phyloP scores from a whole-genome alignment of 2,329 filamentous ascomycete genomes.

The Trichoderma afroharzianum region DNA sequence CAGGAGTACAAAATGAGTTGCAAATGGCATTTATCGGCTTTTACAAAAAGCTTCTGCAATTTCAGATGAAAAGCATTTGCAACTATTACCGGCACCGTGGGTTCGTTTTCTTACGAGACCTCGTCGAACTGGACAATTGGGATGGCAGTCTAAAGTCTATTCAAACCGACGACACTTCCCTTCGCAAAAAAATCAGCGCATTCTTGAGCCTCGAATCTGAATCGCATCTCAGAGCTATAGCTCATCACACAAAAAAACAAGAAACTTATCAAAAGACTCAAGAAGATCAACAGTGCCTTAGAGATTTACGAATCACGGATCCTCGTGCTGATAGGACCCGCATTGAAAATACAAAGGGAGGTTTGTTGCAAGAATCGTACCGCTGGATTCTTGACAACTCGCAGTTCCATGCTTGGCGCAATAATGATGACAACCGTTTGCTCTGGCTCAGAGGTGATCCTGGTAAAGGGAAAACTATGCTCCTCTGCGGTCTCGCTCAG shows the following conservation, averaged over 20 bases:
- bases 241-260: slow-evolving; percentile 2
- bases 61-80: slow-evolving; percentile 39
- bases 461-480: slow-evolving; percentile 45
- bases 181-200: slow-evolving; percentile 18
- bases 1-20: neutral
- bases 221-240: slow-evolving; percentile 11
- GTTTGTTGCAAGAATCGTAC: slow-evolving; percentile 31
- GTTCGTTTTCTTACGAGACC: slow-evolving; percentile 27
- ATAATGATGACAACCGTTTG: slow-evolving; percentile 20
- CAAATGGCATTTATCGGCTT: slow-evolving; percentile 29
- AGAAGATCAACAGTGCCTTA: slow-evolving; percentile 18
- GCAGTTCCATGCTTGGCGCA: slow-evolving; percentile 23
- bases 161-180: slow-evolving; percentile 25
- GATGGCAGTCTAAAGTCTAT: slow-evolving; percentile 29
- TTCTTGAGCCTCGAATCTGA: slow-evolving; percentile 11
- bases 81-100: slow-evolving; percentile 32
- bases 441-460: slow-evolving; percentile 40
- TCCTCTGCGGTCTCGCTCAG: slow-evolving; percentile 35
- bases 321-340: slow-evolving; percentile 31
- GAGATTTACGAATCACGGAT: slow-evolving; percentile 26
- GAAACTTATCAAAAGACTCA: slow-evolving; percentile 12
- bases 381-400: slow-evolving; percentile 32
- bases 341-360: slow-evolving; percentile 35
- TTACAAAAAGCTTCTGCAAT: slow-evolving; percentile 37
- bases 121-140: slow-evolving; percentile 35